Base-by-base conservation (phyloP, 2,329 filamentous ascomycete genomes). In the Furcasterigmium furcatum region DNA sequence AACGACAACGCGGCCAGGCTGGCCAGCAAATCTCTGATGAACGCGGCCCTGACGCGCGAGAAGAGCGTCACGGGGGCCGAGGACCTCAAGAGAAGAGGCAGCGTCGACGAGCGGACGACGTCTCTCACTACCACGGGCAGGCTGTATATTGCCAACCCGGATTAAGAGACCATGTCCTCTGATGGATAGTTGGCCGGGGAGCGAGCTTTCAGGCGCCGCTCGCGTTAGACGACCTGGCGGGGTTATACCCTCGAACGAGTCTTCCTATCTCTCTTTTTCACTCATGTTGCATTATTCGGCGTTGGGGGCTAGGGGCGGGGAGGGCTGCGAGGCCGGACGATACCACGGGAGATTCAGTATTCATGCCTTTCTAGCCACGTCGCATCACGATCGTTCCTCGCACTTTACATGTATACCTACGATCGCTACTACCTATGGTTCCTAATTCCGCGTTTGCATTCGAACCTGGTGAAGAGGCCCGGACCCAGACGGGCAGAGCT, bases 131-230 rank as follows among this genome's bases (percentile, higher is more conserved):
- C 79, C 18, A 77, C 80, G 22, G 83, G 83, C 41, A 79, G 88
- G 51, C 76, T 95, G 47, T 94, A 88, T 65, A 91, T 95, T 59
- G 89, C 89, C 56, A 95, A 95, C 65, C 89, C 89, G 16, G 89
- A 94, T 65, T 79, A 67, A 72, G 49, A 22, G 27, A 16, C 8
- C 34, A 7, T 18, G 5, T 32, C 30, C 24, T 12, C 24, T n/a
- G n/a, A n/a, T n/a, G n/a, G n/a, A n/a, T n/a, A n/a, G n/a, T n/a
- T n/a, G n/a, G n/a, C n/a, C n/a, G n/a, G n/a, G n/a, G n/a, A n/a
- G n/a, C n/a, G n/a, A n/a, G n/a, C n/a, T n/a, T n/a, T n/a, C n/a
- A n/a, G n/a, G n/a, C n/a, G n/a, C n/a, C n/a, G n/a, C n/a, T n/a
- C n/a, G n/a, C n/a, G n/a, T n/a, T n/a, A n/a, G n/a, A n/a, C 24